Percentiles rank a stretch among this genome's conserved stretches.
Conservation (phyloP, 2,329 filamentous ascomycete genomes). For the Epichloe glyceriae region DNA sequence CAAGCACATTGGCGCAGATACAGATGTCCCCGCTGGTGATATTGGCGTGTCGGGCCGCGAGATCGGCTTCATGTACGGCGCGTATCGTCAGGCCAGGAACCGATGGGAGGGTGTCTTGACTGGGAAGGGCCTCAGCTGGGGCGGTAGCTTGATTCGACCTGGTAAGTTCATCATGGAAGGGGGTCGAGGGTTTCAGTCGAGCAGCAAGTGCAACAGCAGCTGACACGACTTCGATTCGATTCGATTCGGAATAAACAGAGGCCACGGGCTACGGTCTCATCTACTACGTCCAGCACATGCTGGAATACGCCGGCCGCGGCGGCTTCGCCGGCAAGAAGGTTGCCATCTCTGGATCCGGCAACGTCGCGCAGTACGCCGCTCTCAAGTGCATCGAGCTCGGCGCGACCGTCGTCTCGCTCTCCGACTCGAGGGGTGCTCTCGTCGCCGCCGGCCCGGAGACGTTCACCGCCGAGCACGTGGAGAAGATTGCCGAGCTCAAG, state of each 20-base stretch:
- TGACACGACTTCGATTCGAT: neutral
- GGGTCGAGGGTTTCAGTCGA: neutral
- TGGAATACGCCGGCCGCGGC: conserved; percentile 77
- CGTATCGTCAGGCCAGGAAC: conserved; percentile 80
- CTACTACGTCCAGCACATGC: conserved; percentile 96
- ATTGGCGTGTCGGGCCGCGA: conserved; percentile 89
- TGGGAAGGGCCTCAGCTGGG: conserved; percentile 88
- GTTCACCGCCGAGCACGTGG: conserved; percentile 70
- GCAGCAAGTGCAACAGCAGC: neutral
- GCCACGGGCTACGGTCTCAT: conserved; percentile 93
- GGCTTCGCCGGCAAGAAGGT: conserved; percentile 84
- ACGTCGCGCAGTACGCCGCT: conserved; percentile 94
- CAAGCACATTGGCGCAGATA: conserved; percentile 93
- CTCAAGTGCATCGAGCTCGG: conserved; percentile 95
- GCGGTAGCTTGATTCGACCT: conserved; percentile 84
- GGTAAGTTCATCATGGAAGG: conserved; percentile 16
- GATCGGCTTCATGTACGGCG: conserved; percentile 89
- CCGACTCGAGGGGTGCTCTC: conserved; percentile 78
- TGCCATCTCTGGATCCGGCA: conserved; percentile 90
- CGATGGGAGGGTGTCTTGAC: conserved; percentile 93
- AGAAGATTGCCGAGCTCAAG: conserved; percentile 74
- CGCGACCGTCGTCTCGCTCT: conserved; percentile 81
- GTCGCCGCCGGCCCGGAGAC: conserved; percentile 53
- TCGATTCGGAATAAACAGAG: conserved; percentile 36
- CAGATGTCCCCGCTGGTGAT: conserved; percentile 91